Base-by-base conservation (phyloP, 2,329 filamentous ascomycete species). In the Aureobasidium sp. region DNA sequence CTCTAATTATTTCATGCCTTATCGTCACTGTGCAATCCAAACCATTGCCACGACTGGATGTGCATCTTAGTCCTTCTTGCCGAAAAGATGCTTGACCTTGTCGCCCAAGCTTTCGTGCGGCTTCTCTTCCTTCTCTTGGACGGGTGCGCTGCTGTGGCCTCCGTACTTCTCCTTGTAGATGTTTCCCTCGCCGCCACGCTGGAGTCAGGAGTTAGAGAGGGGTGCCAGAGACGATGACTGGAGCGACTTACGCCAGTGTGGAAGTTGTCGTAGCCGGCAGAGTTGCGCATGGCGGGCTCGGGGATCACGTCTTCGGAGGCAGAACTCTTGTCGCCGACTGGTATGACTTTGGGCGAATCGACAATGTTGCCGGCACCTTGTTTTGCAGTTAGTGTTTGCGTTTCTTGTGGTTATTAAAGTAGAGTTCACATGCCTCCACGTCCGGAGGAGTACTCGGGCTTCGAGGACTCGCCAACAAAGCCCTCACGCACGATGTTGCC, bases 81-180 rank as follows among this genome's bases (percentile, higher is more conserved):
- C 61, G 29, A 77, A 69, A 20, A 68, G 69, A 20, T 76, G 70
- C 72, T 80, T 80, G 59, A 75, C 72, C 72, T 79, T 79, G 20
- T 78, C 77, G 61, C 73, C 65, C 36, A 78, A 41, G 31, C 73
- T 72, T 65, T 55, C 58, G 22, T 64, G 57, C 66, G 67, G 60
- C 48, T 52, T 29, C 47, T 68, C 62, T 39, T 68, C 61, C 49
- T 53, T 37, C 42, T 69, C 63, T 44, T 74, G 70, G 72, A 70
- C 44, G 68, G 45, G 45, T 3, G 25, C 45, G 17, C 22, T 68
- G 34, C 70, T 74, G 64, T 80, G 77, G n/a, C 77, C 77, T 37
- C 76, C 76, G 62, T 77, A 78, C 67, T 78, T 78, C 63, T 79
- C 78, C 66, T 74, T 76, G 67, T 80, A 73, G 20, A 78, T 72